These are phyloP conservation scores for Hypomontagnella monticulosa DNA, from an alignment of 495 filamentous ascomycete genomes.

Conservation along the genomic window DNA sequence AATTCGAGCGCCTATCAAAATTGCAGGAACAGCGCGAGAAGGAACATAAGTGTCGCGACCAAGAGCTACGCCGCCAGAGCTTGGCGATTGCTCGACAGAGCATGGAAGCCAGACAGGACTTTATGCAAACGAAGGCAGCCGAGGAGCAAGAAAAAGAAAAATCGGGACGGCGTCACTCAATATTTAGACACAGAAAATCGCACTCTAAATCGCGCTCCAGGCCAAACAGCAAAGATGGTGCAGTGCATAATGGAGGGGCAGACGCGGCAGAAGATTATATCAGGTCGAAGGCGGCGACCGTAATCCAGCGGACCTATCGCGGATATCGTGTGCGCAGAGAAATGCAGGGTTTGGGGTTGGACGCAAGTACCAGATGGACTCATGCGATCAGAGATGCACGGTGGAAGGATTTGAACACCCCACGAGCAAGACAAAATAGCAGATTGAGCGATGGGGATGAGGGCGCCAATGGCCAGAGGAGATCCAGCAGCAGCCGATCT, in stretches of 20 bases:
- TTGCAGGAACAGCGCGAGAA: conserved; percentile 59
- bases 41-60: conserved; percentile 48
- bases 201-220: conserved; percentile 14
- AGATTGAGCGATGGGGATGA: conserved; percentile 17
- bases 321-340: conserved; percentile 75
- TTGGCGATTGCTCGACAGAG: conserved; percentile 27
- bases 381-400: conserved; percentile 73
- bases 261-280: conserved; percentile 27
- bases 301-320: conserved; percentile 74
- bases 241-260: background rate
- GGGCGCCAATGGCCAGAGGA: conserved; percentile 15
- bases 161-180: background rate
- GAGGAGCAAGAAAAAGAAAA: conserved; percentile 22
- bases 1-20: conserved; percentile 54
- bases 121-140: conserved; percentile 37
- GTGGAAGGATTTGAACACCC: conserved; percentile 64
- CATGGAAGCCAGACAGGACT: conserved; percentile 43
- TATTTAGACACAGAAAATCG: conserved; percentile 15
- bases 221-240: conserved; percentile 12
- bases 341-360: conserved; percentile 68
- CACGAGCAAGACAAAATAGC: conserved; percentile 50
- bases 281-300: conserved; percentile 56
- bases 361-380: conserved; percentile 74
- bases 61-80: conserved; percentile 47
- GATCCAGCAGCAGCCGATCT: conserved; percentile 33